A percentile compares a stretch with the other conserved stretches of the same genome.
These are phyloP conservation scores for Alopecurus myosuroides DNA, from an alignment of 176 grass and related monocot species.

Conservation along the genomic window DNA sequence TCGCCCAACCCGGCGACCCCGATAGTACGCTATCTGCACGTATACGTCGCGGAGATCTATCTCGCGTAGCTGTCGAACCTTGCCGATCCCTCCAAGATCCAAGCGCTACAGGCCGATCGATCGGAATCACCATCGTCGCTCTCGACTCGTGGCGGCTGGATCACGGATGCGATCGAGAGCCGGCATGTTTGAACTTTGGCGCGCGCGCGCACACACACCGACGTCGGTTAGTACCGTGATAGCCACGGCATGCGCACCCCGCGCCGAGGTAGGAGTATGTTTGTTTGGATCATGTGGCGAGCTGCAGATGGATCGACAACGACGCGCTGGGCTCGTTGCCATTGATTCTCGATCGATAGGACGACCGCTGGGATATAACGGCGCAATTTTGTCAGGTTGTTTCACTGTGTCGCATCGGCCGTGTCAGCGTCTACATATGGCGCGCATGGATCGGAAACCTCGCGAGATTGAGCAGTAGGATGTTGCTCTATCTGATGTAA, in stretches of 20 bases:
- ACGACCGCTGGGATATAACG: constrained; percentile 2
- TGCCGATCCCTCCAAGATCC: neutral
- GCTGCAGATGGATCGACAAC: neutral
- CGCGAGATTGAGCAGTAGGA: neutral
- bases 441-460: constrained; percentile 10
- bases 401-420: neutral
- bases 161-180: constrained; percentile 22
- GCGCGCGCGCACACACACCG: neutral
- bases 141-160: neutral
- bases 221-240: neutral
- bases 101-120: constrained; percentile 23
- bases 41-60: neutral
- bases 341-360: neutral
- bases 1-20: neutral
- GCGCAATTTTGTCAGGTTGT: constrained; percentile 23
- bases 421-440: neutral
- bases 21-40: neutral
- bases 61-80: constrained; percentile 16
- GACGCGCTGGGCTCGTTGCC: constrained; percentile 7
- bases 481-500: too few species aligned
- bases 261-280: neutral
- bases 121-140: neutral
- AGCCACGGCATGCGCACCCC: neutral
- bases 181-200: constrained; percentile 39
- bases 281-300: neutral